Percentiles rank a stretch among this genome's conserved stretches.
These are phyloP conservation scores for Candida pseudoviswanathii DNA, from an alignment of 1,139 yeast species.

Conservation along the genomic window DNA sequence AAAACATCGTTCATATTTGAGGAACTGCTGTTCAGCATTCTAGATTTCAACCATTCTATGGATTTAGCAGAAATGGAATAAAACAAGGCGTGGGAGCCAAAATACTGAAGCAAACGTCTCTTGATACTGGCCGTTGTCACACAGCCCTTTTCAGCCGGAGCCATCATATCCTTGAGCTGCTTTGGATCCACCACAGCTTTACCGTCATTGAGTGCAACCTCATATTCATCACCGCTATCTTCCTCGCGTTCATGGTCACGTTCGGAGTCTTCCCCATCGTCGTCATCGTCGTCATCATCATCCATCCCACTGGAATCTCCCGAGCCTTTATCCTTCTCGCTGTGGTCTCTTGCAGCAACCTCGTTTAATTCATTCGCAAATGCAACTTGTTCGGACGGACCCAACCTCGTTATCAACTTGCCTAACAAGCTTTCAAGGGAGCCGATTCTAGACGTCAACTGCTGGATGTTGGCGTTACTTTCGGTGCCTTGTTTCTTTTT, in stretches of 20 bases:
- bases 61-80: constrained; percentile 22
- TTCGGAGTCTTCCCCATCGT: not conserved
- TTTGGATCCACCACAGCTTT: constrained; percentile 7
- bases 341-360: not conserved
- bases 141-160: constrained; percentile 13
- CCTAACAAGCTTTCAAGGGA: constrained; percentile 14
- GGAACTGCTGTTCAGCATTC: constrained; percentile 10
- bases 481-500: constrained; percentile 1
- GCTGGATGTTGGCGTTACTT: constrained; percentile 9
- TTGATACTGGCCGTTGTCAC: constrained; percentile 6
- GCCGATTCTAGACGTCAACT: constrained; percentile 14
- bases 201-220: not conserved
- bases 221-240: not conserved
- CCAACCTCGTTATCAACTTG: constrained; percentile 13
- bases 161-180: constrained; percentile 15
- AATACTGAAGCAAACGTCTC: constrained; percentile 15
- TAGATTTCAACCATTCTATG: constrained; percentile 18
- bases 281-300: constrained; percentile 9
- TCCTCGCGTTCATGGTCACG: no score
- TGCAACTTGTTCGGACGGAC: constrained; percentile 7
- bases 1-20: constrained; percentile 10
- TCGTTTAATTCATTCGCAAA: constrained; percentile 2
- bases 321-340: not conserved
- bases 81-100: constrained; percentile 22
- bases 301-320: constrained; percentile 5